Evolutionary conservation across 2,329 filamentous ascomycete species (phyloP), one percentile per base, ranked within the genome.

Genomic region (Exserohilum turcica): DNA sequence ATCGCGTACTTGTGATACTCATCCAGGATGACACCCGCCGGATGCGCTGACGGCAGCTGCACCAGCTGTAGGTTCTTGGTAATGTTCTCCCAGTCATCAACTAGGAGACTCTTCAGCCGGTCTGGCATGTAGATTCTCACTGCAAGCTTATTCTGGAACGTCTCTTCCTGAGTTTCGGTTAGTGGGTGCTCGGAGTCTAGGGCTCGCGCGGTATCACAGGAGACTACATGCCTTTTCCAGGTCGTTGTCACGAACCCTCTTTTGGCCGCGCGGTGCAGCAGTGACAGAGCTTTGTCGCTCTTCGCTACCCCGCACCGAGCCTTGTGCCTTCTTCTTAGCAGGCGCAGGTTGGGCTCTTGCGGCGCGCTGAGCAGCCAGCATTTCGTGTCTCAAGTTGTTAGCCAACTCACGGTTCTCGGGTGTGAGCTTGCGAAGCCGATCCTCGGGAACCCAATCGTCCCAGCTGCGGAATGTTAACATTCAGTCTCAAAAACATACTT

Each of bases 51-150:
- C 0, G 94, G 94, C 13, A 99, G 80, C 1, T 90, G 87, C 28
- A 97, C 91, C 3, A 97, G 86, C 70, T 93, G 90, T 64, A 91
- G 86, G 71, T 95, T 94, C 78, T 97, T 97, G 51, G 94, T 99
- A 57, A 99, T 87, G 66, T 97, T 96, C 75, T 99, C 94, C 94
- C 94, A 99, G 74, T 99, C 94, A 72, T 99, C 94, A 18, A 99
- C 94, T 3, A 99, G 85, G 58, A 96, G 83, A 13, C 90, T 91
- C 78, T 97, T 97, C 61, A 99, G 82, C 61, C 89, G 86, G 70
- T 97, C 94, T 0, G 94, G 92, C 60, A 97, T 86, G 43, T 87
- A 83, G 36, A 99, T 84, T 65, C 91, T 90, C 67, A 99, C 88
- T 15, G 91, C 91, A 16, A 93, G 92, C 52, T 92, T 87, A 58